Conservation (phyloP, 805 yeast genomes). For the Ogataea pilisensis region DNA sequence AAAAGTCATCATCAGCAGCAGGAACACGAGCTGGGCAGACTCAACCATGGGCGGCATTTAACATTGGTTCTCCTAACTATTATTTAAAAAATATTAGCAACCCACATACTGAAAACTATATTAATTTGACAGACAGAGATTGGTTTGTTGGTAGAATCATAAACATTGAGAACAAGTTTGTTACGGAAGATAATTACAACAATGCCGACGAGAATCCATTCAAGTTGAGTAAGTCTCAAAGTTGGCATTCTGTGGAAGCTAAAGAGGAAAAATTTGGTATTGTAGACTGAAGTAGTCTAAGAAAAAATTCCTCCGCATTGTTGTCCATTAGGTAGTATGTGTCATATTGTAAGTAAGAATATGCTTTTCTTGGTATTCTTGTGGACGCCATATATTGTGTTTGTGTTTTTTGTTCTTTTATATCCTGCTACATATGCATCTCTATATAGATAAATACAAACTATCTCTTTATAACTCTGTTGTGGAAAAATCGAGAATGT, state of each 20-base stretch:
- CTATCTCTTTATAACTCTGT: too few relatives aligned
- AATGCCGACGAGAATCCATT: constrained; percentile 54
- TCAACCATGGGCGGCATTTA: constrained; percentile 92
- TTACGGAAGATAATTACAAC: constrained; percentile 40
- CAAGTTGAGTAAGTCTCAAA: constrained; percentile 53
- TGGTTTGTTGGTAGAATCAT: constrained; percentile 78
- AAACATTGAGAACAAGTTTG: constrained; percentile 50
- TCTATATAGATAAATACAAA: too few relatives aligned
- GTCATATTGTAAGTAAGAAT: too few relatives aligned
- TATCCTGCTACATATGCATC: too few relatives aligned
- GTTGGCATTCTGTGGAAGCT: constrained; percentile 64
- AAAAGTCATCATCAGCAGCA: not conserved
- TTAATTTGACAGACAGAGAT: constrained; percentile 46
- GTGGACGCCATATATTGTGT: too few relatives aligned
- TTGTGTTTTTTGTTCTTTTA: too few relatives aligned
- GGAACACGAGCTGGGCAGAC: constrained; percentile 2
- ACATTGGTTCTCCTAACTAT: constrained; percentile 82
- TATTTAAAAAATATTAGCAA: constrained; percentile 47
- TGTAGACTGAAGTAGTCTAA: not conserved
- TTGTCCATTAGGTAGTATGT: not conserved
- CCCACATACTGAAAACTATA: constrained; percentile 10
- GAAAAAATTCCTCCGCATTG: not conserved
- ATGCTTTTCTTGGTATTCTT: too few relatives aligned
- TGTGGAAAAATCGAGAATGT: too few relatives aligned
- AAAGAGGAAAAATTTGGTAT: constrained; percentile 31